phyloP scores from a whole-genome alignment of 1,139 yeast genomes.

The Kazachstania sp. region DNA sequence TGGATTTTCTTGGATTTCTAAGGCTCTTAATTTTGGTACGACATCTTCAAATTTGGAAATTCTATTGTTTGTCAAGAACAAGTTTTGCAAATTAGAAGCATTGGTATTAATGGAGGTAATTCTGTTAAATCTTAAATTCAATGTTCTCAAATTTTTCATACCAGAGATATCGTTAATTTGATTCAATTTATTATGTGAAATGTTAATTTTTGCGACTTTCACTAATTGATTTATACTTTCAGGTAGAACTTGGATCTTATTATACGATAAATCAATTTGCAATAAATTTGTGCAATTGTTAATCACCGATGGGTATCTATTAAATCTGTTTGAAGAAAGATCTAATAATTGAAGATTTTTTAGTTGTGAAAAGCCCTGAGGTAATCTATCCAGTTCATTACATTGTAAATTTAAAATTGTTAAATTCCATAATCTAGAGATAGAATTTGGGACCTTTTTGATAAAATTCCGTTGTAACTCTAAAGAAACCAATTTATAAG shows the following conservation, averaged over 20 bases:
- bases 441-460: conserved; percentile 50
- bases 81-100: conserved; percentile 60
- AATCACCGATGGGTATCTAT: conserved; percentile 60
- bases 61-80: conserved; percentile 69
- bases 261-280: conserved; percentile 76
- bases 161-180: conserved; percentile 40
- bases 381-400: conserved; percentile 62
- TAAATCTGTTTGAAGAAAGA: conserved; percentile 72
- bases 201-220: conserved; percentile 57
- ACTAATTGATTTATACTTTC: conserved; percentile 50
- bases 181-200: conserved; percentile 67
- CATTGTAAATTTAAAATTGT: conserved; percentile 57
- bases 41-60: conserved; percentile 63
- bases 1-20: conserved; percentile 65
- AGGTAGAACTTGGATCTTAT: conserved; percentile 56
- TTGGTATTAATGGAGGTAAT: conserved; percentile 55
- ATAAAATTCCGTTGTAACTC: conserved; percentile 75
- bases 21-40: conserved; percentile 48
- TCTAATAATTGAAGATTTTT: conserved; percentile 53
- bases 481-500: conserved; percentile 56
- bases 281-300: conserved; percentile 51
- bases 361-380: conserved; percentile 51
- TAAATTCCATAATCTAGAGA: conserved; percentile 46
- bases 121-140: conserved; percentile 72
- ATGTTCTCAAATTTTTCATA: conserved; percentile 52